Percentiles rank a stretch among this genome's conserved stretches.
These are phyloP conservation scores for Tricholoma flavovirens DNA, from an alignment of 768 basidiomycete species.

Conservation along the genomic window DNA sequence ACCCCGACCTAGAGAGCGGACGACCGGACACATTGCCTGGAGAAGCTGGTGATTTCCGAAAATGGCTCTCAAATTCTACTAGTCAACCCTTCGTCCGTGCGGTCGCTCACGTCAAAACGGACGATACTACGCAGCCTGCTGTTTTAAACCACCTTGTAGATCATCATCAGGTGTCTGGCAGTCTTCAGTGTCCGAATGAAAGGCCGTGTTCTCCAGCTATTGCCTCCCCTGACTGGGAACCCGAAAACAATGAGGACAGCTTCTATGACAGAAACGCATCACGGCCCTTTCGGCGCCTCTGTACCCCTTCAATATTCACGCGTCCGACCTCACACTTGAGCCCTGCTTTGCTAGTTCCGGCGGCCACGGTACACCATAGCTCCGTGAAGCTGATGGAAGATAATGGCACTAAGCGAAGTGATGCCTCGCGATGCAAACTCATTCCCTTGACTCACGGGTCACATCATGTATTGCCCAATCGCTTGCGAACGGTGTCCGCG, in stretches of 20 bases:
- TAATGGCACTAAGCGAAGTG: not conserved
- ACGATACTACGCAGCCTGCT: not conserved
- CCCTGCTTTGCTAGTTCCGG: not conserved
- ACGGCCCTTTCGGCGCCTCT: not conserved
- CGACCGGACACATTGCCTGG: not conserved
- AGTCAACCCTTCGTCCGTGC: not conserved
- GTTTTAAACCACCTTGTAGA: not conserved
- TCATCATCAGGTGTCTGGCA: not conserved
- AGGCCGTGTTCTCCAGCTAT: not conserved
- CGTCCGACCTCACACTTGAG: not conserved
- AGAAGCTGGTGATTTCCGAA: slow-evolving; percentile 24
- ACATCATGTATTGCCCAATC: not conserved
- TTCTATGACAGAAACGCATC: not conserved
- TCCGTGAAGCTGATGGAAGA: not conserved
- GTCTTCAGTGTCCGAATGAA: not conserved
- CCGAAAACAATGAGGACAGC: not conserved
- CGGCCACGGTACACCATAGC: not conserved
- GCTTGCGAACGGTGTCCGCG: not conserved
- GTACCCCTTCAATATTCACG: not conserved
- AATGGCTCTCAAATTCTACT: slow-evolving; percentile 23
- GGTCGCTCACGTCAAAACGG: not conserved
- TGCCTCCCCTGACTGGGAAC: not conserved
- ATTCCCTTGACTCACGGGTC: not conserved
- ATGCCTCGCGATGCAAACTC: not conserved
- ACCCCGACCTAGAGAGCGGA: not conserved